These are phyloP conservation scores for Beverwykella pulmonaria DNA, from an alignment of 495 filamentous ascomycete genomes.

Conservation along the genomic window DNA sequence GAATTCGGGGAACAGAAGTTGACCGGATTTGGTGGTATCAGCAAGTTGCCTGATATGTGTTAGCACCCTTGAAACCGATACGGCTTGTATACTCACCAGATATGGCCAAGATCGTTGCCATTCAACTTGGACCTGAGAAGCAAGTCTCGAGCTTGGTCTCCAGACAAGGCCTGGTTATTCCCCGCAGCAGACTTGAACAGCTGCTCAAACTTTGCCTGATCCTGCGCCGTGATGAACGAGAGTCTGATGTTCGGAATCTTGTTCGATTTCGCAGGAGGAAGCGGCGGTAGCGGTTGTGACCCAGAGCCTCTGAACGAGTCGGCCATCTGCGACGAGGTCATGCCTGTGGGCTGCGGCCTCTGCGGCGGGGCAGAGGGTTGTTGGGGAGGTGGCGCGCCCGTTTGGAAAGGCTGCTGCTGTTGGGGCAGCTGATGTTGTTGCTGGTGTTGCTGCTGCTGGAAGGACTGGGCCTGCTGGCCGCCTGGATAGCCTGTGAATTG, in stretches of 20 bases:
- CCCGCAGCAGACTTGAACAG: constrained; percentile 95
- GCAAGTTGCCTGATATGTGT: constrained; percentile 73
- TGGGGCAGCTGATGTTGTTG: constrained; percentile 46
- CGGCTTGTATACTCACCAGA: constrained; percentile 64
- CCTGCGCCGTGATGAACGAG: constrained; percentile 91
- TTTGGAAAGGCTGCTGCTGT: constrained; percentile 46
- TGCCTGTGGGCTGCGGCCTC: constrained; percentile 52
- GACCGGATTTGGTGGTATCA: constrained; percentile 95
- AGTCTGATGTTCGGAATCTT: constrained; percentile 95
- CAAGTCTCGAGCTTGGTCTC: constrained; percentile 86
- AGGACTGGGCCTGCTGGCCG: constrained; percentile 46
- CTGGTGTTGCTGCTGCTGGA: constrained; percentile 50
- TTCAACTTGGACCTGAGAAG: constrained; percentile 83
- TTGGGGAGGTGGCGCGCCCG: constrained; percentile 45
- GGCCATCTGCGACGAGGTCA: constrained; percentile 80
- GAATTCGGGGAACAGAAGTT: constrained; percentile 97
- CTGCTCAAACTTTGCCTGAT: constrained; percentile 97
- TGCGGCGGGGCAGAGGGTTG: constrained; percentile 51
- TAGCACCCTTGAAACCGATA: constrained; percentile 4
- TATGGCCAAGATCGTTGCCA: constrained; percentile 78
- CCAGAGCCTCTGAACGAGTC: constrained; percentile 71
- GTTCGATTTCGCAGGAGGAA: constrained; percentile 56
- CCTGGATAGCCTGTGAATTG: constrained; percentile 60
- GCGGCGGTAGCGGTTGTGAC: constrained; percentile 48
- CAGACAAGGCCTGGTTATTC: constrained; percentile 82